Base-by-base conservation (phyloP, 345 rosid genomes). In the Arabidopsis suecica region DNA sequence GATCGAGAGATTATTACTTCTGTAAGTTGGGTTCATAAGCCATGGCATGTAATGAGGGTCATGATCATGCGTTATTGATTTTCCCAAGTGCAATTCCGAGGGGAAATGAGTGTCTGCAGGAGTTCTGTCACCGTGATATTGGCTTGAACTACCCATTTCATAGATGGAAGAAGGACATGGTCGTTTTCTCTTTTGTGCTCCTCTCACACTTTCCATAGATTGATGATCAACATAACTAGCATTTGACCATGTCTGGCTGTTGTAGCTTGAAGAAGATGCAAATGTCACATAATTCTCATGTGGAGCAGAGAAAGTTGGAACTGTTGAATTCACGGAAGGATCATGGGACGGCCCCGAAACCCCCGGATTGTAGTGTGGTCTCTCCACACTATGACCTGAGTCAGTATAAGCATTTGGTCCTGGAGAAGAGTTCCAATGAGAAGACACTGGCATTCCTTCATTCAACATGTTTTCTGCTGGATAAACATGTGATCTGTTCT, bases 71-170 rank as follows among this genome's bases (percentile, higher is more conserved):
- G 64, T 54, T 80, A 58, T 78, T 48, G 83, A 78, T 75, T 88
- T 89, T 50, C 86, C 92, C 74, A 71, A 81, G 73, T 78, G 84
- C 32, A 79, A 61, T 25, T 88, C 97, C 45, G 83, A 71, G 41
- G 88, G 68, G 32, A 76, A 69, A 44, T 84, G 86, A 51, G 85
- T 60, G 80, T 84, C 89, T 54, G 96, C 84, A 82, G 93, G 89
- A 81, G 86, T 79, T 73, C 87, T 90, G 16, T 83, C 89, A 47
- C 79, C 68, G 34, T 76, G 75, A 71, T 82, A 84, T 82, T 87
- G 84, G 85, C 92, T 89, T 65, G 88, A 77, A 79, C 90, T 86
- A 59, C 92, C 91, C 54, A 87, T 83, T 76, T 93, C 97, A 71
- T 83, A 86, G 40, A 82, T 85, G 66, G 92, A 79, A 49, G 90